Evolutionary conservation across 805 yeast species (phyloP).

Genomic region (Candida suzukii): DNA sequence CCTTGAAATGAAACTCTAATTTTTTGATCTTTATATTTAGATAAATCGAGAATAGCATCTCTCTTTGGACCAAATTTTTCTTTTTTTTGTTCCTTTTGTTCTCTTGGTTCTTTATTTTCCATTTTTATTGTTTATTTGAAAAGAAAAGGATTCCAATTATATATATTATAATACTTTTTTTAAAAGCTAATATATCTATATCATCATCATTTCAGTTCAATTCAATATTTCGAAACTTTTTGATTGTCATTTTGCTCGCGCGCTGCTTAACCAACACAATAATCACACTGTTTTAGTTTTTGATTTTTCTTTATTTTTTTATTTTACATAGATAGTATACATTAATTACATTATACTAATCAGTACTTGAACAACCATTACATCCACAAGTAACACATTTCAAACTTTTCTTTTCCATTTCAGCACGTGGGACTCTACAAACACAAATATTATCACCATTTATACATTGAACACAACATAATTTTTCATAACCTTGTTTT

Average conservation of each 20-base stretch:
- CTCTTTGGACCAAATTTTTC: conserved; percentile 52
- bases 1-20: conserved; percentile 78
- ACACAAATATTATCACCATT: conserved; percentile 68
- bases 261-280: not conserved
- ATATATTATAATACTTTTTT: too few species aligned
- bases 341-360: too few species aligned
- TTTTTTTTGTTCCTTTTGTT: conserved; percentile 4
- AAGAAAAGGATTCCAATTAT: too few species aligned
- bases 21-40: conserved; percentile 64
- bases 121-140: too few species aligned
- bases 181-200: too few species aligned
- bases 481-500: conserved; percentile 66
- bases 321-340: not conserved
- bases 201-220: too few species aligned
- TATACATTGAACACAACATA: conserved; percentile 81
- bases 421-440: conserved; percentile 66
- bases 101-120: conserved; percentile 1
- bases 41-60: conserved; percentile 81
- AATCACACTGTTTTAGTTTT: too few species aligned
- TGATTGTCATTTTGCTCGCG: not conserved
- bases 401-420: not conserved
- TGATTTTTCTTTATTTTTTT: too few species aligned
- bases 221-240: too few species aligned
- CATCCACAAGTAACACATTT: conserved; percentile 1
- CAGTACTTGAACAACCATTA: not conserved